Percentiles rank a stretch among this genome's conserved stretches.
Evolutionary conservation across 257 asterid genomes (phyloP).

Genomic region (Osmanthus fragrans): DNA sequence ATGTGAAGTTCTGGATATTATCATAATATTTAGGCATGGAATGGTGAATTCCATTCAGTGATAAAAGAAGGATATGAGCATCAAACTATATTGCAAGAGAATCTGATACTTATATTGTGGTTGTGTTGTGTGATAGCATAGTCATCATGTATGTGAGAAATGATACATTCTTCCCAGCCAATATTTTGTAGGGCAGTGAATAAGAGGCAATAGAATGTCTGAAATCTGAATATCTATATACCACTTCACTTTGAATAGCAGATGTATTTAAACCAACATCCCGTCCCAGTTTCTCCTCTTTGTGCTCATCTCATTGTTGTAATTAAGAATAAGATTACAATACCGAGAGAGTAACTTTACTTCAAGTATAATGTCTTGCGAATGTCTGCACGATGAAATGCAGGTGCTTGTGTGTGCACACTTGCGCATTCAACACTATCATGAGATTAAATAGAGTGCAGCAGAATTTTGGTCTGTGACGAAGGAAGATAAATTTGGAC

Average conservation of each 20-base stretch:
- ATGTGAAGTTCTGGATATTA: not conserved
- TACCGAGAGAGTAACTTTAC: not conserved
- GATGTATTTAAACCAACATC: not conserved
- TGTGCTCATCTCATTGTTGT: not conserved
- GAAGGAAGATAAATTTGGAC: not conserved
- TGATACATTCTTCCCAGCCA: not conserved
- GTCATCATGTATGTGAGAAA: not conserved
- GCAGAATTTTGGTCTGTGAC: not conserved
- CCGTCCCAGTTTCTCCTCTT: not conserved
- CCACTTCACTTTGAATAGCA: not conserved
- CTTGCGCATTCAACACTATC: not conserved
- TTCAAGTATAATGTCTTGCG: not conserved
- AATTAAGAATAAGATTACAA: not conserved
- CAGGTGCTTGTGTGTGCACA: not conserved
- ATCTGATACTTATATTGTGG: not conserved
- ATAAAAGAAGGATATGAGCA: not conserved
- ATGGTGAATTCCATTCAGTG: not conserved
- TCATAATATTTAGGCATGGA: not conserved
- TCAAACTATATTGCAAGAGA: not conserved
- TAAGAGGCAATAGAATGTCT: not conserved
- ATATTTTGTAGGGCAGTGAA: not conserved
- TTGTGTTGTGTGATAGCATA: not conserved
- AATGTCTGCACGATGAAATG: not conserved
- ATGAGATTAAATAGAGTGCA: not conserved
- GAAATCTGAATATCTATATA: not conserved